phyloP scores from a whole-genome alignment of 352 stramenopile genomes.

The Phytopythium vexans region DNA sequence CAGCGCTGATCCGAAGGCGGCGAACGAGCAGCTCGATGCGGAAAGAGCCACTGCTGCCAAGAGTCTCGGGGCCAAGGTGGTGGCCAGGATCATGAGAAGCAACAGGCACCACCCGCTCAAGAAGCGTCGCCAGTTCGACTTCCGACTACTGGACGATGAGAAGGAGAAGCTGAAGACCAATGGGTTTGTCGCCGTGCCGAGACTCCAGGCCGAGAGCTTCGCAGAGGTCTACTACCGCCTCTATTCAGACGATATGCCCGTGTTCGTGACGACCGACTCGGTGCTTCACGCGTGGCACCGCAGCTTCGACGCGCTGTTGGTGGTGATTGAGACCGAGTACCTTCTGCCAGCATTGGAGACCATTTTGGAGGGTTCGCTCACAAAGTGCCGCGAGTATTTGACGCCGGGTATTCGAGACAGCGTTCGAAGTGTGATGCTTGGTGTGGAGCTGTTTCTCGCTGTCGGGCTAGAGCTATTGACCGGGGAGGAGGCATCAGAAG shows the following conservation, averaged over 20 bases:
- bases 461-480: slow-evolving; percentile 10
- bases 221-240: slow-evolving; percentile 23
- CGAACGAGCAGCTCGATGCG: slow-evolving; percentile 1
- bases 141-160: slow-evolving; percentile 13
- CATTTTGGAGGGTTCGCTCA: background rate
- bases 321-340: slow-evolving; percentile 12
- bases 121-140: slow-evolving; percentile 16
- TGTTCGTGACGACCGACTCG: slow-evolving; percentile 29
- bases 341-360: slow-evolving; percentile 3
- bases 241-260: slow-evolving; percentile 27
- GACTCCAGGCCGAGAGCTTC: slow-evolving; percentile 24
- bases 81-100: slow-evolving; percentile 5
- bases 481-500: background rate
- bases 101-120: slow-evolving; percentile 10
- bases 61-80: background rate
- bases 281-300: slow-evolving; percentile 37
- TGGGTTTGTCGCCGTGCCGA: slow-evolving; percentile 13
- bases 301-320: slow-evolving; percentile 28
- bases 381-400: slow-evolving; percentile 1
- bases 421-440: background rate
- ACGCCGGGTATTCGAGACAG: background rate
- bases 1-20: slow-evolving; percentile 10
- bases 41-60: slow-evolving; percentile 4
- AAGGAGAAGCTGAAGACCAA: slow-evolving; percentile 11
- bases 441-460: slow-evolving; percentile 14